These are phyloP conservation scores for Trichosporon inkin DNA, from an alignment of 1,284 basidiomycete species.

Conservation along the genomic window DNA sequence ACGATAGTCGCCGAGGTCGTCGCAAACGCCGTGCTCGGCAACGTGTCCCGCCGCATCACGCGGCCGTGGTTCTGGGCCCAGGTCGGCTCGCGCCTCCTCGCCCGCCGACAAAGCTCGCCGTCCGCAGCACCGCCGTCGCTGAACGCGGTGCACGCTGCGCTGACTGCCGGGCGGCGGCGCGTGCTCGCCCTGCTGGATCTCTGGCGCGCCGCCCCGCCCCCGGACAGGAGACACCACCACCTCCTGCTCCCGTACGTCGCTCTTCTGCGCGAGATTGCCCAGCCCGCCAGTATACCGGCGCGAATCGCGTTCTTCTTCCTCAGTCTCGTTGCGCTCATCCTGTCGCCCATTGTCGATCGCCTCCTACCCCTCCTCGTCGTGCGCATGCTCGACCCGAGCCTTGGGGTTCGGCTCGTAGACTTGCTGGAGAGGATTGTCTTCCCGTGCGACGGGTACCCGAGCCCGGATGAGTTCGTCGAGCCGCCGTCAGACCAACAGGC, in stretches of 20 bases:
- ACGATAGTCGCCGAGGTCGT: slow-evolving; percentile 50
- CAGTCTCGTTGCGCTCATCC: slow-evolving; percentile 25
- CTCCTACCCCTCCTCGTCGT: slow-evolving; percentile 30
- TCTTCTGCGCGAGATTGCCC: slow-evolving; percentile 12
- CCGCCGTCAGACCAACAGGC: slow-evolving; percentile 35
- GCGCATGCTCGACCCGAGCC: slow-evolving; percentile 21
- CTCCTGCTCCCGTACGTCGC: slow-evolving; percentile 21
- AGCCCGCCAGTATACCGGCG: neutral
- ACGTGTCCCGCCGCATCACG: slow-evolving; percentile 38
- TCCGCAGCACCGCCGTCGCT: neutral
- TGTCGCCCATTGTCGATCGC: slow-evolving; percentile 34
- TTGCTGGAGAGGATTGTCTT: slow-evolving; percentile 39
- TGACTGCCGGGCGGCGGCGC: neutral
- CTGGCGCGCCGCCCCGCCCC: slow-evolving; percentile 17
- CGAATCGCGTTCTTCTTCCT: slow-evolving; percentile 26
- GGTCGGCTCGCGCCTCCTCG: slow-evolving; percentile 10
- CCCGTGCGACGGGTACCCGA: slow-evolving; percentile 42
- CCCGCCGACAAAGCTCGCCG: neutral
- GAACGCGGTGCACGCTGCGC: neutral
- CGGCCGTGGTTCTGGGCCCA: slow-evolving; percentile 50
- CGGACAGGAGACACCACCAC: slow-evolving; percentile 11
- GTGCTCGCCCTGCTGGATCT: slow-evolving; percentile 2
- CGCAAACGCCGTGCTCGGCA: slow-evolving; percentile 46
- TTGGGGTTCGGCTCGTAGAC: slow-evolving; percentile 25
- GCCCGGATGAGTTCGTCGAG: slow-evolving; percentile 34